A percentile compares a stretch with the other conserved stretches of the same genome.
Evolutionary conservation across 495 filamentous ascomycete genomes (phyloP).

Genomic region (Xylaria nigripes): DNA sequence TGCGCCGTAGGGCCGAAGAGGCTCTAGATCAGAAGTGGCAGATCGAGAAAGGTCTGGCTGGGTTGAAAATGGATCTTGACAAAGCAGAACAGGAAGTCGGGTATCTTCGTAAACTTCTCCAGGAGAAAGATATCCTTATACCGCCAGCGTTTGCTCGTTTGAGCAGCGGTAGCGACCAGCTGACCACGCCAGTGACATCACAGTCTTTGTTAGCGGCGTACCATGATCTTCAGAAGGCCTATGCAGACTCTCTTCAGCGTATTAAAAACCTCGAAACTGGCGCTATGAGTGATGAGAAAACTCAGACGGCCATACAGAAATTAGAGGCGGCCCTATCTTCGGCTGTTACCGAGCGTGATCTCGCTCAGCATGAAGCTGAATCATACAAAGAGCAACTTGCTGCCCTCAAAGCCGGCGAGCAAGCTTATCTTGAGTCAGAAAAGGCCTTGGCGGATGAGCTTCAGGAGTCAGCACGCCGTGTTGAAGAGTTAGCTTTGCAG

Average conservation of each 20-base stretch:
- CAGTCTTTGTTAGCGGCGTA: constrained; percentile 73
- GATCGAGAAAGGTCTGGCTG: constrained; percentile 85
- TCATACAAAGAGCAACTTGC: constrained; percentile 55
- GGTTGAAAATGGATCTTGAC: constrained; percentile 95
- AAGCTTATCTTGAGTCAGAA: constrained; percentile 55
- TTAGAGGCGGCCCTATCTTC: constrained; percentile 56
- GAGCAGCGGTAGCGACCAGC: constrained; percentile 26
- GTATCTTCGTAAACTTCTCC: constrained; percentile 66
- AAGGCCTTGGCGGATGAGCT: constrained; percentile 56
- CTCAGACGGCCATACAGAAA: constrained; percentile 49
- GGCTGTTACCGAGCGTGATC: constrained; percentile 64
- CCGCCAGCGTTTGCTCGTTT: constrained; percentile 47
- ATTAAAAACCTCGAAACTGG: constrained; percentile 48
- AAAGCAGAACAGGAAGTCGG: constrained; percentile 87
- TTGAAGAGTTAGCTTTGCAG: constrained; percentile 66
- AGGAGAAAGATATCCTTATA: constrained; percentile 78
- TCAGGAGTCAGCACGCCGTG: constrained; percentile 59
- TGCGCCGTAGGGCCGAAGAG: constrained; percentile 85
- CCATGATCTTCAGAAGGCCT: constrained; percentile 61
- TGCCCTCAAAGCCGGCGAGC: constrained; percentile 51
- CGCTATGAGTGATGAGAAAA: constrained; percentile 40
- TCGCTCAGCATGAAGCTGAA: constrained; percentile 52
- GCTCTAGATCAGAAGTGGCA: constrained; percentile 95
- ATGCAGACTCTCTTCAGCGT: constrained; percentile 43
- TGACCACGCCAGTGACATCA: constrained; percentile 45